Conservation (phyloP, 805 yeast genomes). For the Wickerhamomyces hampshirensis region DNA sequence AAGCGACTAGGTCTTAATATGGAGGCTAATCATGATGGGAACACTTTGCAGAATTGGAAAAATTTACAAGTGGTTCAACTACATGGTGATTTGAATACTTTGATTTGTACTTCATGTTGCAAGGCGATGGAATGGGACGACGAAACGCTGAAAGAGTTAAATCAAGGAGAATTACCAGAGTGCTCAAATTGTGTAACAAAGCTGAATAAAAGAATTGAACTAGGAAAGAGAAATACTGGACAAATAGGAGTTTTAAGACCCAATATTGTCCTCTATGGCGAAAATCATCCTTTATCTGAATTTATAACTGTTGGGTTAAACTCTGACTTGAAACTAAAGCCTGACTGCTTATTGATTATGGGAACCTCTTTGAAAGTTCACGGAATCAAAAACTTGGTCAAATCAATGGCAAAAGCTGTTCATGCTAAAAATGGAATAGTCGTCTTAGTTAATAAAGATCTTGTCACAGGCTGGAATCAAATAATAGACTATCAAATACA, state of each 20-base stretch:
- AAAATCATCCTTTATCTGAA: conserved; percentile 86
- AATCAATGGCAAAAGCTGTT: conserved; percentile 58
- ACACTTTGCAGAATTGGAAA: conserved; percentile 43
- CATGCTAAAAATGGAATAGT: conserved; percentile 80
- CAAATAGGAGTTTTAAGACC: conserved; percentile 78
- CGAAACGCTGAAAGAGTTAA: conserved; percentile 40
- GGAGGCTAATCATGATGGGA: conserved; percentile 37
- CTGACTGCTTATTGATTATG: conserved; percentile 79
- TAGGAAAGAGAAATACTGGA: conserved; percentile 73
- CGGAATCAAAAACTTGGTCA: conserved; percentile 80
- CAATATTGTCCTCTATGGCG: conserved; percentile 88
- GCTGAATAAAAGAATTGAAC: conserved; percentile 48
- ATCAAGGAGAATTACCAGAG: conserved; percentile 66
- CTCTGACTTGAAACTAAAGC: conserved; percentile 59
- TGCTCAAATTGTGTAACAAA: conserved; percentile 65
- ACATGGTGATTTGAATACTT: conserved; percentile 80
- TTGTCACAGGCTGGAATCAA: conserved; percentile 62
- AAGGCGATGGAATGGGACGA: conserved; percentile 56
- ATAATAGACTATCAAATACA: conserved; percentile 75
- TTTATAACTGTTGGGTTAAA: conserved; percentile 65
- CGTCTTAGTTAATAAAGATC: conserved; percentile 68
- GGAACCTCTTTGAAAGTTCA: conserved; percentile 92
- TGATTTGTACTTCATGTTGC: conserved; percentile 74
- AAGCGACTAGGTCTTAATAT: conserved; percentile 54
- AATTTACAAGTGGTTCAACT: conserved; percentile 76